Percentiles rank a stretch among this genome's conserved stretches.
Conservation (phyloP, 495 filamentous ascomycete genomes). For the Penicillium longicatenatum region DNA sequence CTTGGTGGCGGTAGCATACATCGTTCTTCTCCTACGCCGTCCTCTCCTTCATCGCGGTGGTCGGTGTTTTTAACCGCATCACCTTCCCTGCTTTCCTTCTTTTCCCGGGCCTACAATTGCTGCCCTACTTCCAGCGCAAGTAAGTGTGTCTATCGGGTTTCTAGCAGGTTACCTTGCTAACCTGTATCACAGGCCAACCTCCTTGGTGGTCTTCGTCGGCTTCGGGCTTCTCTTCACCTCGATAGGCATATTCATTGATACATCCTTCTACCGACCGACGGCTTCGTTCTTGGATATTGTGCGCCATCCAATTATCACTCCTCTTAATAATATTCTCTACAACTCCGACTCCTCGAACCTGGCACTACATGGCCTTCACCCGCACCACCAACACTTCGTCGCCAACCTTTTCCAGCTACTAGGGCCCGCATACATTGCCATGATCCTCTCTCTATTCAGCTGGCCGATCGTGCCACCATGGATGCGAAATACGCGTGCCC, state of each 20-base stretch:
- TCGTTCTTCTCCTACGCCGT: conserved; percentile 73
- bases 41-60: conserved; percentile 77
- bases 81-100: conserved; percentile 93
- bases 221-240: conserved; percentile 64
- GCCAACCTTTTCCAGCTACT: conserved; percentile 86
- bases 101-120: conserved; percentile 74
- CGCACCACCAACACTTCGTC: conserved; percentile 85
- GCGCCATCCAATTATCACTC: conserved; percentile 74
- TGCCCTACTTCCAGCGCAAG: conserved; percentile 84
- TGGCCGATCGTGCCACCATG: conserved; percentile 47
- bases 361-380: conserved; percentile 87
- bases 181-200: conserved; percentile 59
- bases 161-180: background rate
- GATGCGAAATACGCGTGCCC: conserved; percentile 53
- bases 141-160: conserved; percentile 39
- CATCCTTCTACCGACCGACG: conserved; percentile 71
- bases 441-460: conserved; percentile 58
- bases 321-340: conserved; percentile 88
- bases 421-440: conserved; percentile 77
- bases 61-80: conserved; percentile 92
- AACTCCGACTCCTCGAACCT: conserved; percentile 78
- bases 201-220: conserved; percentile 60
- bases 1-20: conserved; percentile 60
- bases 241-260: conserved; percentile 79
- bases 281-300: conserved; percentile 53